Percentiles rank a stretch among this genome's conserved stretches.
Evolutionary conservation across 2,329 filamentous ascomycete genomes (phyloP).

Genomic region (Xylaria arbuscula): DNA sequence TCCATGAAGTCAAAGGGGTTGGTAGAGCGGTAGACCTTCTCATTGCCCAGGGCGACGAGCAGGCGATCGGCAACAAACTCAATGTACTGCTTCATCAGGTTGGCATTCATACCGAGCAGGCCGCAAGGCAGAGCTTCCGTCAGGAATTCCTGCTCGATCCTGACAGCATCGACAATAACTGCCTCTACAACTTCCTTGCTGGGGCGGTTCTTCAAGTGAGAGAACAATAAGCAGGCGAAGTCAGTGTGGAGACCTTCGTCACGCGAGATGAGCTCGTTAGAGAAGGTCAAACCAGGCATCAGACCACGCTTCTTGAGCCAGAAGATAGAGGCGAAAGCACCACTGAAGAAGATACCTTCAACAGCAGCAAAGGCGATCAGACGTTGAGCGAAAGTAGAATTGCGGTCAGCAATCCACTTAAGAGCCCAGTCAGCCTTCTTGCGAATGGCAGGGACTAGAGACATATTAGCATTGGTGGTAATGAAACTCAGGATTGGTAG

Average conservation of each 20-base stretch:
- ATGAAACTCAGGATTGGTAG: constrained; percentile 1
- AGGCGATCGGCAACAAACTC: constrained; percentile 99
- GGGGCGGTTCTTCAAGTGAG: constrained; percentile 94
- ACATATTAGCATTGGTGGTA: constrained; percentile 34
- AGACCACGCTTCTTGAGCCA: constrained; percentile 99
- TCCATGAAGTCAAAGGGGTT: constrained; percentile 99
- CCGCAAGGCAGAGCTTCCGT: constrained; percentile 93
- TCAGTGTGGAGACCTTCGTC: constrained; percentile 99
- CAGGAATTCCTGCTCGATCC: constrained; percentile 97
- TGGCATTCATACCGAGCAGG: constrained; percentile 96
- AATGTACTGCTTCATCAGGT: constrained; percentile 99
- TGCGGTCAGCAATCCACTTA: constrained; percentile 90
- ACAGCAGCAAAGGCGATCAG: constrained; percentile 97
- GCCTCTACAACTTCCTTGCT: constrained; percentile 81
- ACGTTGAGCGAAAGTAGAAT: constrained; percentile 94
- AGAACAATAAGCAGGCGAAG: constrained; percentile 97
- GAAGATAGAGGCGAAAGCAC: constrained; percentile 98
- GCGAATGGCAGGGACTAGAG: constrained; percentile 88
- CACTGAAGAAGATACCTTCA: constrained; percentile 99
- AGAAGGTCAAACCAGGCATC: constrained; percentile 98
- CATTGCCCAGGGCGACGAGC: constrained; percentile 90
- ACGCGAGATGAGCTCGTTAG: constrained; percentile 99
- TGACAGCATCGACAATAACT: constrained; percentile 94
- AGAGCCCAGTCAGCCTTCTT: constrained; percentile 99
- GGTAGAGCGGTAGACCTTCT: constrained; percentile 89